Percentiles rank a stretch among this genome's conserved stretches.
Evolutionary conservation across 768 basidiomycete species (phyloP).

Genomic region (Xerocomellus chrysenteron): DNA sequence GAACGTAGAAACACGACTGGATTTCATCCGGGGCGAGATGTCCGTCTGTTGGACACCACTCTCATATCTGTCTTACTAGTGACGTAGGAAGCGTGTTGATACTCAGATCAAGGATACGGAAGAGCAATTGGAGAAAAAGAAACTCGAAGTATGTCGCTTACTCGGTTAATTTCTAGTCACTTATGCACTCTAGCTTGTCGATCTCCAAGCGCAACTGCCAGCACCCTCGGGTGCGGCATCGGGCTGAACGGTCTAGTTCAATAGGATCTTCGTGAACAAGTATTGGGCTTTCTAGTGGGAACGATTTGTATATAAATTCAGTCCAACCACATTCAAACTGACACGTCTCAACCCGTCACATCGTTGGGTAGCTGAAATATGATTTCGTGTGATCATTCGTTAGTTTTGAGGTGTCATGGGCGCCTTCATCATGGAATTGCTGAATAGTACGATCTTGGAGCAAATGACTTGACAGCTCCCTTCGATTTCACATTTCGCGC

Average conservation of each 20-base stretch:
- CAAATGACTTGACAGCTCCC: not conserved
- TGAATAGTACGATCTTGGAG: not conserved
- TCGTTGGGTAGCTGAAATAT: not conserved
- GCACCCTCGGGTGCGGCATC: constrained; percentile 30
- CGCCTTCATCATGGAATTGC: not conserved
- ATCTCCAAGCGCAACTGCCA: constrained; percentile 59
- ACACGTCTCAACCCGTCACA: not conserved
- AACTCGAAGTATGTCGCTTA: constrained; percentile 58
- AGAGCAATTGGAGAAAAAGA: constrained; percentile 77
- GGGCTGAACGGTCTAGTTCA: constrained; percentile 1
- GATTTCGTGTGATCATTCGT: not conserved
- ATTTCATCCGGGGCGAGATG: constrained; percentile 89
- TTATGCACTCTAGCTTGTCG: constrained; percentile 51
- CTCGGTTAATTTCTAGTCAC: constrained; percentile 3
- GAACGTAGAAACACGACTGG: constrained; percentile 87
- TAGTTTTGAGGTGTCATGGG: too few relatives aligned
- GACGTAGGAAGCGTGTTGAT: constrained; percentile 74
- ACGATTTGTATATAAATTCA: not conserved
- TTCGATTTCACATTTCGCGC: not conserved
- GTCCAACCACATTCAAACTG: not conserved
- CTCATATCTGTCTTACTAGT: constrained; percentile 6
- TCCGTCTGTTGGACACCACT: constrained; percentile 35
- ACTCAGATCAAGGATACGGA: constrained; percentile 76
- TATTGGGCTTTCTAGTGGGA: not conserved
- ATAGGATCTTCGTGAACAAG: not conserved